Evolutionary conservation across 2,329 filamentous ascomycete genomes (phyloP), one percentile per base, ranked within the genome.

Genomic region (Calonectria multiphialidica): DNA sequence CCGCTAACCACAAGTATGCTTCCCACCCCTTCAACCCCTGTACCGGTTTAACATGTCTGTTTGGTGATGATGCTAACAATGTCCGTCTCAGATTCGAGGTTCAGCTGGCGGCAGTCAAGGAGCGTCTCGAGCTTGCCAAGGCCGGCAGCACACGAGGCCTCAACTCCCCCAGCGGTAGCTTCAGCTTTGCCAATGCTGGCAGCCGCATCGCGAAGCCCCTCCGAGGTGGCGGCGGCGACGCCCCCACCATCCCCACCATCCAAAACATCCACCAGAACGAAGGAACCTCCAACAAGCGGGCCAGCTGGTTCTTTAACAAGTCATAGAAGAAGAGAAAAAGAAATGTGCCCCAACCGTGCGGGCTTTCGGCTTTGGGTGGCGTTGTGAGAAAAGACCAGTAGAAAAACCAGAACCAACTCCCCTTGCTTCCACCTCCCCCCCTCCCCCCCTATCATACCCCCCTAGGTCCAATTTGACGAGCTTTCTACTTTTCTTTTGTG

Each of bases 61-160:
- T 33, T 37, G 35, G 72, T 13, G 53, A 72, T 13, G 53, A 33
- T 75, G 74, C 81, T 85, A 78, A 85, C 79, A 70, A 50, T 12
- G 6, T 16, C 44, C 25, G 25, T 33, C 49, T 8, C 71, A 98
- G 97, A 84, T 99, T 99, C 88, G 97, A 99, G 88, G 93, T 95
- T 44, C 97, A 99, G 86, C 94, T 99, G 82, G 94, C 95, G 50
- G 95, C 96, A 64, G 97, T 99, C 86, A 99, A 98, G 88, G 97
- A 99, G 84, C 94, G 97, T 74, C 93, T 99, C 77, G 97, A 99
- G 86, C 94, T 95, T 65, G 97, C 96, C 83, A 99, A 98, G 86
- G 91, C 93, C 61, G 95, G 96, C 80, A 97, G 94, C 76, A 98
- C 96, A 13, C 93, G 95, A 76, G 95, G 95, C 66, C 91, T 98